Percentiles rank a stretch among this genome's conserved stretches.
These are phyloP conservation scores for Fallopia convolvulus DNA, from an alignment of 148 eudicot species.

Conservation along the genomic window DNA sequence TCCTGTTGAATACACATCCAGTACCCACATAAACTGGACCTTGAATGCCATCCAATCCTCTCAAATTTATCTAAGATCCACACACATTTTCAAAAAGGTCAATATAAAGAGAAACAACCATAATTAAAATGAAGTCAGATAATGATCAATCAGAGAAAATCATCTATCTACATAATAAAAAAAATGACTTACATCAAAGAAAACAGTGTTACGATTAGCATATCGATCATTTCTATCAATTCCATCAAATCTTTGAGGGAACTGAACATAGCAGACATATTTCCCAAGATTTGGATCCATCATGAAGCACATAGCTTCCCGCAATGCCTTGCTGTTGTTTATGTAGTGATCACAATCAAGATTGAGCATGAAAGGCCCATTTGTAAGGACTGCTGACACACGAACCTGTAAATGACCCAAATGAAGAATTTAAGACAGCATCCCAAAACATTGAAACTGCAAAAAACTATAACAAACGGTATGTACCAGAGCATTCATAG, in stretches of 20 bases:
- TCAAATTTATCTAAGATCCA: conserved; percentile 30
- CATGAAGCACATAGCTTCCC: conserved; percentile 48
- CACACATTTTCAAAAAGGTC: neutral
- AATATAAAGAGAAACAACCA: neutral
- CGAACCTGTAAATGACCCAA: conserved; percentile 24
- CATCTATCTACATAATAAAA: neutral
- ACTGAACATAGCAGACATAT: conserved; percentile 42
- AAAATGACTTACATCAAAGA: conserved; percentile 31
- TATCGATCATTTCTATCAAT: conserved; percentile 41
- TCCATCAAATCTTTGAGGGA: conserved; percentile 45
- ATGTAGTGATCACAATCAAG: conserved; percentile 43
- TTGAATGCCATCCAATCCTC: conserved; percentile 47
- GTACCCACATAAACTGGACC: conserved; percentile 51
- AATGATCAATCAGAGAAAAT: neutral
- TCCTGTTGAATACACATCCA: conserved; percentile 47
- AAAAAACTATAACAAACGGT: neutral
- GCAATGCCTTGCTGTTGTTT: conserved; percentile 38
- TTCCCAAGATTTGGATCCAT: conserved; percentile 48
- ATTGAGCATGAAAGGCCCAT: conserved; percentile 37
- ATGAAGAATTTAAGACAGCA: neutral
- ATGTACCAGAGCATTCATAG: conserved; percentile 43
- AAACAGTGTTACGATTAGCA: conserved; percentile 45
- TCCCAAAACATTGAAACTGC: neutral
- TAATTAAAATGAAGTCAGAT: neutral
- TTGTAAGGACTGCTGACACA: conserved; percentile 37